Evolutionary conservation across 2,329 filamentous ascomycete species (phyloP).

Genomic region (Aspergillus niger): DNA sequence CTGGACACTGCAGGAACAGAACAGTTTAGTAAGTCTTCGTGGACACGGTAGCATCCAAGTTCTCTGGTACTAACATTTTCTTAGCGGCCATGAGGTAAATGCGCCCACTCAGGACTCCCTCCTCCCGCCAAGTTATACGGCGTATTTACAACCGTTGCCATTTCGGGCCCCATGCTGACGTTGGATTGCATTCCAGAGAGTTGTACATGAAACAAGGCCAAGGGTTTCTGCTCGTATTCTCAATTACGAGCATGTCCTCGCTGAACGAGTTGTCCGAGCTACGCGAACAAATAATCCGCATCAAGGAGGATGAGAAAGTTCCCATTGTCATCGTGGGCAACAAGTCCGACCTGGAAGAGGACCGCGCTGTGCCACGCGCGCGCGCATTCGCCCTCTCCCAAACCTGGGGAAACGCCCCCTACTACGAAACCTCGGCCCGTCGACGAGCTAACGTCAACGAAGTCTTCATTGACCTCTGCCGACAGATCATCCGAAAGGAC

Average conservation of each 20-base stretch:
- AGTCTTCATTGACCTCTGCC: conserved; percentile 80
- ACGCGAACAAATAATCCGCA: conserved; percentile 85
- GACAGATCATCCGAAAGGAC: conserved; percentile 78
- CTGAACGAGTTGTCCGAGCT: conserved; percentile 77
- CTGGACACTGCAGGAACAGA: conserved; percentile 90
- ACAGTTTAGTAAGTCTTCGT: conserved; percentile 75
- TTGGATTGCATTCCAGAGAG: conserved; percentile 55
- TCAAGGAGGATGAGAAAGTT: conserved; percentile 83
- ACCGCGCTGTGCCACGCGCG: conserved; percentile 74
- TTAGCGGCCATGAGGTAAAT: conserved; percentile 60
- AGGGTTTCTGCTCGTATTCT: conserved; percentile 89
- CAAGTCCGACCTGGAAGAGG: conserved; percentile 87
- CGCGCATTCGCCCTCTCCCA: conserved; percentile 84
- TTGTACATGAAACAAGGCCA: conserved; percentile 93
- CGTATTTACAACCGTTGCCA: not conserved
- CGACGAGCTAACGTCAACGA: conserved; percentile 86
- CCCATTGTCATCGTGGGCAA: conserved; percentile 91
- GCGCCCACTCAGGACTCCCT: not conserved
- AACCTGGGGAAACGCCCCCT: conserved; percentile 80
- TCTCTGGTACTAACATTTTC: conserved; percentile 19
- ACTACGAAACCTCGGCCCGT: conserved; percentile 86
- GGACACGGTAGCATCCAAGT: not conserved
- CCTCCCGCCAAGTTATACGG: not conserved
- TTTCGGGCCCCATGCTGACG: conserved; percentile 4
- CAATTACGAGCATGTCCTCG: conserved; percentile 83